A percentile compares a stretch with the other conserved stretches of the same genome.
Conservation (phyloP, 257 asterid genomes). For the Scutellaria baicalensis region DNA sequence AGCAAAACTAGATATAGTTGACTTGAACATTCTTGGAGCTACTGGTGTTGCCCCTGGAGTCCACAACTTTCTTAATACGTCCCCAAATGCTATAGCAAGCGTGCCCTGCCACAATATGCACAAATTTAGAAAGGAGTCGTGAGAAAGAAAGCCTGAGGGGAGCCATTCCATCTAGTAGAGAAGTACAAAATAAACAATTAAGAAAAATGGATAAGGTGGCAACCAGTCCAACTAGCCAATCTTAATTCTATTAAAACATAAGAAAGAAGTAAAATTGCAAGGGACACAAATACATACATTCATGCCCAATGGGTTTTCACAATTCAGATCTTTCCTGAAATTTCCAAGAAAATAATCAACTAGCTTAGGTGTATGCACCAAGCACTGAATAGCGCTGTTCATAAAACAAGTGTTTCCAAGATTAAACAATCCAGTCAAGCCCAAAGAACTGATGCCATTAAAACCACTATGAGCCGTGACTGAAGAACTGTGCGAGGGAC, state of each 20-base stretch:
- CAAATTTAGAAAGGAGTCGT: conserved; percentile 3
- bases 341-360: conserved; percentile 70
- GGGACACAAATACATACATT: conserved; percentile 31
- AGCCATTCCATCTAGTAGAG: neutral
- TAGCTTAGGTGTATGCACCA: conserved; percentile 50
- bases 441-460: conserved; percentile 28
- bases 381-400: conserved; percentile 51
- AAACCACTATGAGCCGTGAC: conserved; percentile 11
- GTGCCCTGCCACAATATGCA: conserved; percentile 45
- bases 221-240: neutral
- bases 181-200: neutral
- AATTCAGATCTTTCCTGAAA: conserved; percentile 58
- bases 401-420: conserved; percentile 50
- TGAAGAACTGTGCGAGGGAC: conserved; percentile 30
- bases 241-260: neutral
- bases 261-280: neutral
- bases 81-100: conserved; percentile 70
- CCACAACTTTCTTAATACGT: conserved; percentile 65
- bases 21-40: conserved; percentile 52
- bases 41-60: conserved; percentile 44
- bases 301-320: conserved; percentile 60
- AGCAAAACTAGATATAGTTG: conserved; percentile 50
- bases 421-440: conserved; percentile 55
- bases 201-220: neutral
- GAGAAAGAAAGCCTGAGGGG: neutral